Evolutionary conservation across 1,284 basidiomycete species (phyloP).

Genomic region (Ustilago lituana): DNA sequence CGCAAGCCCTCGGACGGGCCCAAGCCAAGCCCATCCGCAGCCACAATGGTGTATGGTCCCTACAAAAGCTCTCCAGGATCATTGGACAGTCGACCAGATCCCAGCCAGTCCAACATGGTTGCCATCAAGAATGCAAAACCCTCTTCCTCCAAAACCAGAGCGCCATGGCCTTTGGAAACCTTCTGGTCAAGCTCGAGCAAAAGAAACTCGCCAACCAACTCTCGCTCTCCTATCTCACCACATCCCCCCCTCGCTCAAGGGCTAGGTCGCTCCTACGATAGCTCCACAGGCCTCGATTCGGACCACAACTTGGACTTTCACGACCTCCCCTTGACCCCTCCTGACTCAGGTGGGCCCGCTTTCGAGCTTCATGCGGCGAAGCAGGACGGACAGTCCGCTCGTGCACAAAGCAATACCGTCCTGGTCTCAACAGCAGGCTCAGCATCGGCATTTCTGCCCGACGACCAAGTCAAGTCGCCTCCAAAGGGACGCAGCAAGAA

Average conservation of each 20-base stretch:
- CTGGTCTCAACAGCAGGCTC: constrained; percentile 4
- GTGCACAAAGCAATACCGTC: neutral
- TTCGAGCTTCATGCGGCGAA: constrained; percentile 18
- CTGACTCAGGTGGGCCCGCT: constrained; percentile 26
- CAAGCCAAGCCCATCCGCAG: neutral
- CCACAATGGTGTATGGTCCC: constrained; percentile 15
- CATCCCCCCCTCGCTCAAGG: constrained; percentile 3
- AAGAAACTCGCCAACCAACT: constrained; percentile 10
- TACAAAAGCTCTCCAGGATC: constrained; percentile 9
- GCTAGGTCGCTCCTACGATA: constrained; percentile 19
- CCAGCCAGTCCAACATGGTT: constrained; percentile 6
- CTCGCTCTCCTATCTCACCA: no score
- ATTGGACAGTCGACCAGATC: neutral
- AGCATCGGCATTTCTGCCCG: neutral
- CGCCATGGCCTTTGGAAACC: constrained; percentile 44
- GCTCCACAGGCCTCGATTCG: constrained; percentile 12
- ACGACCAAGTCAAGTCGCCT: constrained; percentile 4
- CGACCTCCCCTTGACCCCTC: constrained; percentile 39
- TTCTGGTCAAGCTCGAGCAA: constrained; percentile 34
- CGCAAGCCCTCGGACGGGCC: constrained; percentile 73
- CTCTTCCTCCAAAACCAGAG: constrained; percentile 11
- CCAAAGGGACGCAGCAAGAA: constrained; percentile 41
- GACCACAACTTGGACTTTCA: constrained; percentile 17
- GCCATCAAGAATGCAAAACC: constrained; percentile 16
- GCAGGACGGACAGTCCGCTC: neutral